Base-by-base conservation (phyloP, 495 filamentous ascomycete species). In the Pseudoneurospora amorphoporcata region DNA sequence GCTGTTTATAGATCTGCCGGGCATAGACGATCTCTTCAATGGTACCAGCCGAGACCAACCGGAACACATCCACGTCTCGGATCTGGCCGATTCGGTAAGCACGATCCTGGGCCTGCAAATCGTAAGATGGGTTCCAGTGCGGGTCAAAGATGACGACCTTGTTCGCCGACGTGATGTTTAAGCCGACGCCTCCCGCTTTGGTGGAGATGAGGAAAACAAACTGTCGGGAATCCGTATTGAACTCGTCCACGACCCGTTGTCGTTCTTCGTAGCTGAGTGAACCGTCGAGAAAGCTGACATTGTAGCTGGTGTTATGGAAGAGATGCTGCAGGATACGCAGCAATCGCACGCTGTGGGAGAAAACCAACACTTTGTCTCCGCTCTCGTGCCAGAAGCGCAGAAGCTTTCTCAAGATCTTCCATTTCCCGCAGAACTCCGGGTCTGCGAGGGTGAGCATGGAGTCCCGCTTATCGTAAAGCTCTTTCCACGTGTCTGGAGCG, bases 1-100 rank as follows among this genome's bases (percentile, higher is more conserved):
- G 95, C 78, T 99, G 95, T 79, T 99, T 99, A 84, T 98, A 99
- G 71, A 99, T 97, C 77, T 99, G 95, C 10, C 95, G 88, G 0
- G 95, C 95, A 76, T 99, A 99, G 41, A 97, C 92, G 73, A 97
- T 97, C 81, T 99, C 95, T 77, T 99, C 95, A 71, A 99, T 94
- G 0, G 96, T 98, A 17, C 95, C 95, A 0, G 91, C 90, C 8
- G 90, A 94, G n/a, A 99, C 89, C 37, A 99, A 88, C 16, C 95
- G 91, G 82, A 97, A 98, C 10, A 99, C 96, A 77, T 98, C 96
- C 6, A 99, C 95, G 76, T 99, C 94, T 5, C 95, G 88, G 1
- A 88, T 86, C 81, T 99, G 95, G 10, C 95, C 95, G 74, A 99
- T 98, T 17, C 95, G 90, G 79, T 98, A 99, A 12, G 96, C 95